Evolutionary conservation across 2,329 filamentous ascomycete species (phyloP), one percentile per base, ranked within the genome.

Genomic region (Arthrobotrys megalospora): DNA sequence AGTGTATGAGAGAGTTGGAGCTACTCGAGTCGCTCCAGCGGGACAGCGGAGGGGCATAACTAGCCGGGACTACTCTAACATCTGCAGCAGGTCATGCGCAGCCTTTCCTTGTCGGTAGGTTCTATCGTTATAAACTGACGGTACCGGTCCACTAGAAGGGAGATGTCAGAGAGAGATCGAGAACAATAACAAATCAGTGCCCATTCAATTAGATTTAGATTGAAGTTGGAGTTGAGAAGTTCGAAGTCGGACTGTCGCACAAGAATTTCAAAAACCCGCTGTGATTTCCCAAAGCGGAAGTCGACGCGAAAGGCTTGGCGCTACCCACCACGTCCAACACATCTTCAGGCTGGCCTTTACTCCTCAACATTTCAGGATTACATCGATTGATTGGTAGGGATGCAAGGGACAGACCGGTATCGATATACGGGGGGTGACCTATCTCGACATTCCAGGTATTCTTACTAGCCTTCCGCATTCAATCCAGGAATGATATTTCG

Each of bases 31-130:
- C 38, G 75, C 62, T 72, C 67, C 75, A 58, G 75, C 24, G 75
- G 67, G 75, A 48, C 75, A 72, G 52, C 67, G 75, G 75, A 72
- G 75, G 75, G 75, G 75, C 75, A 78, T 78, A 71, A 78, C 73
- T 43, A 68, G 53, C 67, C 52, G 32, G 41, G 19, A 19, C 72
- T 64, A 67, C 65, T 36, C 62, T 63, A 62, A 47, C 75, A 78
- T 78, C 67, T 72, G 67, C 75, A 53, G 67, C 67, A 70, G 48
- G 36, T 65, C 52, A 50, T 78, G 75, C 67, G 75, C 75, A 69
- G 45, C 36, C 32, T 71, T 36, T 32, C 58, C 19, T 72, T 11
- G 16, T 43, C 5, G 45, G 19, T 52, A 6, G 3, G 11, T 1
- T 62, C 24, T 16, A 36, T 63, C 19, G 10, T 28, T 28, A 6